These are phyloP conservation scores for Nemania sp. DNA, from an alignment of 2,329 filamentous ascomycete species.

Conservation along the genomic window DNA sequence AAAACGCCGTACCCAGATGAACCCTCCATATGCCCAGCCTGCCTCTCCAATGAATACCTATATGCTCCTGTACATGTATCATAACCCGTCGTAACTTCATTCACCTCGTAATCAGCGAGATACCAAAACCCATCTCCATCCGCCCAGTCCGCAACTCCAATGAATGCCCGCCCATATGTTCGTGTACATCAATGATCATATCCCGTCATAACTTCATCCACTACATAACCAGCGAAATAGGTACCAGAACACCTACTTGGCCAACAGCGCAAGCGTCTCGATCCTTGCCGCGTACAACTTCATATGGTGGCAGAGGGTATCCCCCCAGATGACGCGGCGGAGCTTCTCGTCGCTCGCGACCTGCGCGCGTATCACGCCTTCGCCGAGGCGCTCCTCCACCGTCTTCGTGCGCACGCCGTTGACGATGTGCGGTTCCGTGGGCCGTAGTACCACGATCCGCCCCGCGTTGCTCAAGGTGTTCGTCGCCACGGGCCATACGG, in stretches of 20 bases:
- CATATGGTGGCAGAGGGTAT: constrained; percentile 82
- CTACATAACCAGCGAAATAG: too few species aligned
- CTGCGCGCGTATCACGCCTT: constrained; percentile 70
- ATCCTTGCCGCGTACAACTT: constrained; percentile 72
- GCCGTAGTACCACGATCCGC: constrained; percentile 66
- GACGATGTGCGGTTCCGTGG: constrained; percentile 45
- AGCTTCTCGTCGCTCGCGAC: constrained; percentile 70
- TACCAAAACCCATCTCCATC: too few species aligned
- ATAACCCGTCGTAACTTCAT: too few species aligned
- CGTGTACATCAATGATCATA: too few species aligned
- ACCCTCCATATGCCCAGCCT: too few species aligned
- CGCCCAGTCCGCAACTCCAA: too few species aligned
- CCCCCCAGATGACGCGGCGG: constrained; percentile 74
- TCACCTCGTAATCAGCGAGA: too few species aligned
- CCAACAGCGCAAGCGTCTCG: constrained; percentile 70
- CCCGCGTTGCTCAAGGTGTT: constrained; percentile 72
- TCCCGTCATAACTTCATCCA: too few species aligned
- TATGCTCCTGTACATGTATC: too few species aligned
- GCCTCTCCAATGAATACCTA: too few species aligned
- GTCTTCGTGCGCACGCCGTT: constrained; percentile 50
- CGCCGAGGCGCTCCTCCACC: constrained; percentile 53
- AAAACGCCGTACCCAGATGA: too few species aligned
- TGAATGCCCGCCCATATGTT: too few species aligned
- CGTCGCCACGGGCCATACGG: constrained; percentile 67
- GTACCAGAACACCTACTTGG: constrained; percentile 64